Base-by-base conservation (phyloP, 768 basidiomycete genomes). In the Cyclocybe aegerita region DNA sequence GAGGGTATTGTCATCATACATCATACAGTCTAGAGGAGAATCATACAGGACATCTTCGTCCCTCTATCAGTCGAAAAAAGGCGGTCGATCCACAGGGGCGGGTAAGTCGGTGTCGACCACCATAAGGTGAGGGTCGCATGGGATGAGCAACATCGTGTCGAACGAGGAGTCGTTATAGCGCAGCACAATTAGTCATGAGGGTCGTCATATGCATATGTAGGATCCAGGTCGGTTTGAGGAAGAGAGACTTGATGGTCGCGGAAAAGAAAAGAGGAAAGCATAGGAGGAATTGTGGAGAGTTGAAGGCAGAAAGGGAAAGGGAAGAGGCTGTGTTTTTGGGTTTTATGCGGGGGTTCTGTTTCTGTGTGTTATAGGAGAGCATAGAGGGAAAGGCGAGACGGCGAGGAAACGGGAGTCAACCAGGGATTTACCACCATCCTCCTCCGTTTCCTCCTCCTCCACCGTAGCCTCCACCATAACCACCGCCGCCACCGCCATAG, bases 361-460 rank as follows among this genome's bases (percentile, higher is more conserved):
- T 68, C 63, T 70, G 60, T 55, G 54, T 46, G 52, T 55, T 43
- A 43, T 33, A 48, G 48, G 42, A 46, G 49, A 36, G 47, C 46
- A 41, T 15, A 43, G 50, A 35, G 46, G 46, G 40, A 52, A 43
- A 54, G 40, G 39, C 48, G 54, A 51, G 55, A 47, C 46, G 43
- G 49, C 43, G 52, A 34, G 40, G 40, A 42, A 52, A 56, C 43
- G 51, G 44, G 51, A 36, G 43, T 30, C 16, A 43, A 42, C 12
- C 39, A 15, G 11, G 39, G 15, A 53, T 73, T 69, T 69, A 79
- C 77, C 77, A 79, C 77, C 77, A 78, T 46, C 70, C 66, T 32
- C 69, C 71, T 34, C 68, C 69, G 33, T 65, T 64, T 29, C 64
- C 65, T 44, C 67, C 61, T 34, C 60, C 62, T 42, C 65, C 64